phyloP scores from a whole-genome alignment of 225 moss, liverwort and hornwort species.

The Antitrichia curtipendula region DNA sequence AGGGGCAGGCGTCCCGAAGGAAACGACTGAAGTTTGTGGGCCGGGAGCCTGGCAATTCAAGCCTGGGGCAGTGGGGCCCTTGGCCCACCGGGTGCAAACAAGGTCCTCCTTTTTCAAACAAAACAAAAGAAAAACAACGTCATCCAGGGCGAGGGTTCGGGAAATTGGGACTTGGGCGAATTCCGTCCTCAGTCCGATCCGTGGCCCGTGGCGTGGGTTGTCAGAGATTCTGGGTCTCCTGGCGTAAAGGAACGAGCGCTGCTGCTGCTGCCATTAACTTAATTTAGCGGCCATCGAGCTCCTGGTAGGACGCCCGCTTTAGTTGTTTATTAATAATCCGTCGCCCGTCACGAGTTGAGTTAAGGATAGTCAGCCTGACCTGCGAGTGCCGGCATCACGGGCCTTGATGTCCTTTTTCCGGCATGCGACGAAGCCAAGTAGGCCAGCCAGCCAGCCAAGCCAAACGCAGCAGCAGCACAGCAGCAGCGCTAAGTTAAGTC shows the following conservation, averaged over 20 bases:
- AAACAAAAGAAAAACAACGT: neutral
- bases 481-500: neutral
- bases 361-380: conserved; percentile 19
- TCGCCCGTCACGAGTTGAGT: conserved; percentile 9
- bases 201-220: neutral
- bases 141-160: neutral
- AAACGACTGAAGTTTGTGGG: neutral
- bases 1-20: neutral
- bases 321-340: neutral
- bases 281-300: neutral
- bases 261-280: neutral
- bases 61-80: too few species aligned
- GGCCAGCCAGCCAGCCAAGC: neutral
- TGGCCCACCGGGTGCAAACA: neutral
- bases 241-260: neutral
- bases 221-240: neutral
- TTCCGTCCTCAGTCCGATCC: neutral
- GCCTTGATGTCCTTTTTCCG: conserved; percentile 20
- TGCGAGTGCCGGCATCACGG: conserved; percentile 33
- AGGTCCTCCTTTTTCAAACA: neutral
- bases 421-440: conserved; percentile 13
- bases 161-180: neutral
- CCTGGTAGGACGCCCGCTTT: neutral
- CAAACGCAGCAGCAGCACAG: neutral
- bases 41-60: too few species aligned